phyloP scores from a whole-genome alignment of 2,329 filamentous ascomycete genomes.

The Aspergillus quadrilineatus region DNA sequence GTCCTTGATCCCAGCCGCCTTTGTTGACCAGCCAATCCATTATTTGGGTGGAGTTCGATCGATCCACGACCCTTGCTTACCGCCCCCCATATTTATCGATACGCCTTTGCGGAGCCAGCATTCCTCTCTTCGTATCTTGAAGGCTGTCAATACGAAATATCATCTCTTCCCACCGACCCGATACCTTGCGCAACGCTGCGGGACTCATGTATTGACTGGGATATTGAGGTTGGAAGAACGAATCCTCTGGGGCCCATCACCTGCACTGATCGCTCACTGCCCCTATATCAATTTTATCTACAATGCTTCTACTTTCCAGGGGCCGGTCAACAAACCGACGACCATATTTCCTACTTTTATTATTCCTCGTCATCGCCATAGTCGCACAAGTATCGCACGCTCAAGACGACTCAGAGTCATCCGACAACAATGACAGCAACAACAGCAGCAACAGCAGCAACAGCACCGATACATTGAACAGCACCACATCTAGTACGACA shows the following conservation, averaged over 20 bases:
- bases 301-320: slow-evolving; percentile 17
- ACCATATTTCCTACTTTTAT: slow-evolving; percentile 17
- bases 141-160: background rate
- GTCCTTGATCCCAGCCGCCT: background rate
- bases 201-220: slow-evolving; percentile 1
- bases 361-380: slow-evolving; percentile 20
- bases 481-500: slow-evolving; percentile 22
- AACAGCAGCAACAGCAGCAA: slow-evolving; percentile 20
- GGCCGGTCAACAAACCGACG: slow-evolving; percentile 17
- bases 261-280: background rate
- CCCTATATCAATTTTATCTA: background rate
- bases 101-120: background rate
- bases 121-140: background rate
- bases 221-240: background rate
- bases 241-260: background rate
- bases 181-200: background rate
- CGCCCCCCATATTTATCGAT: slow-evolving; percentile 4
- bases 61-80: slow-evolving; percentile 14
- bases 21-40: slow-evolving; percentile 15
- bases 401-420: slow-evolving; percentile 10
- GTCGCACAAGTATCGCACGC: slow-evolving; percentile 20
- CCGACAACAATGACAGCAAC: slow-evolving; percentile 2
- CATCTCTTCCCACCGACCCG: background rate
- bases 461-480: slow-evolving; percentile 18
- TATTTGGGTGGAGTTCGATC: slow-evolving; percentile 18